phyloP scores from a whole-genome alignment of 495 filamentous ascomycete genomes.

The Penicillium parvum region DNA sequence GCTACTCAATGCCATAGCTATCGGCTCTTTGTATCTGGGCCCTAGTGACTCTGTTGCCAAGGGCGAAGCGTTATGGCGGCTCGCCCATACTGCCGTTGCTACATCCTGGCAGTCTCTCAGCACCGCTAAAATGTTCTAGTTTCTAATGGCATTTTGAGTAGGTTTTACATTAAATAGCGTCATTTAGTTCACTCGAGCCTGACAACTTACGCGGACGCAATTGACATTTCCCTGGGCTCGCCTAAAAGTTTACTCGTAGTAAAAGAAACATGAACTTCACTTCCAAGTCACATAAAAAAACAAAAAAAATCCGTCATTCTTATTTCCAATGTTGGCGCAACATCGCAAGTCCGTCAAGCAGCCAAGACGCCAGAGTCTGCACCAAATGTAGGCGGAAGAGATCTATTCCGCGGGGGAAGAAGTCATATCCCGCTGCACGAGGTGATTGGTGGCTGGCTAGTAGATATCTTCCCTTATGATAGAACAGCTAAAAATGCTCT shows the following conservation, averaged over 20 bases:
- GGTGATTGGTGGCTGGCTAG: conserved; percentile 4
- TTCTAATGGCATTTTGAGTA: no score
- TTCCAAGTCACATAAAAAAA: no score
- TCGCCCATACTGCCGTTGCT: conserved; percentile 46
- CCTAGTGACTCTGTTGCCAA: conserved; percentile 43
- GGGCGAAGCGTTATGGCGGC: conserved; percentile 44
- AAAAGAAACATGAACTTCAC: no score
- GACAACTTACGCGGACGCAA: no score
- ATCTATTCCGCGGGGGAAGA: conserved; percentile 19
- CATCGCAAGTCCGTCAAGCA: background rate
- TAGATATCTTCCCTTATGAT: no score
- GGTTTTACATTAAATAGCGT: no score
- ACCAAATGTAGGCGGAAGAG: conserved; percentile 10
- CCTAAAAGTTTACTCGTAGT: no score
- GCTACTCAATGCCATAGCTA: conserved; percentile 46
- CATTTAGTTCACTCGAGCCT: no score
- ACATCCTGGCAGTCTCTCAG: conserved; percentile 50
- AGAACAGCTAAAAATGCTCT: no score
- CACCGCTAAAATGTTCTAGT: no score
- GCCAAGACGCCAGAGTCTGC: background rate
- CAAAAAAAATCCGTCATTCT: no score
- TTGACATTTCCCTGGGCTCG: no score
- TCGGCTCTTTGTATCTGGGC: conserved; percentile 47
- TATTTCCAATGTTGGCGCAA: background rate
- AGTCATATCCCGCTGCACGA: conserved; percentile 11